Conservation (phyloP, 441 rosid species). For the Breynia disticha region DNA sequence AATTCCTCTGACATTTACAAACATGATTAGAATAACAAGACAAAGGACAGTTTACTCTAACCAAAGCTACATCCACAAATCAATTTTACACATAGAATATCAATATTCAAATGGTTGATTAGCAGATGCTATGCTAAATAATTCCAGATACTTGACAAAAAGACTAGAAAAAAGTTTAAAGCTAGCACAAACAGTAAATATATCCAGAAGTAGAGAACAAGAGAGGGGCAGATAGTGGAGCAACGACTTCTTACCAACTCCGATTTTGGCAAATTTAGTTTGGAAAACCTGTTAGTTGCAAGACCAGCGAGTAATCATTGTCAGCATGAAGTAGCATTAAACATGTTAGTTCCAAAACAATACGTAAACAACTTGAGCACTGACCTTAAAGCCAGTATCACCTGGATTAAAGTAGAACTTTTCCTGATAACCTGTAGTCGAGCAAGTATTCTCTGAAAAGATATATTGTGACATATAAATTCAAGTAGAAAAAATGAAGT, state of each 20-base stretch:
- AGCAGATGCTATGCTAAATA: neutral
- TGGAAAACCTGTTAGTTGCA: constrained; percentile 57
- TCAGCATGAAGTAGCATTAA: constrained; percentile 5
- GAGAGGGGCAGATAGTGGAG: neutral
- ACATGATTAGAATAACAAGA: no score
- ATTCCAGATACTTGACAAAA: neutral
- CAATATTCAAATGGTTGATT: neutral
- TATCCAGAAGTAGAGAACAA: neutral
- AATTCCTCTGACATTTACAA: neutral
- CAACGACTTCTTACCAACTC: constrained; percentile 74
- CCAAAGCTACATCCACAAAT: neutral
- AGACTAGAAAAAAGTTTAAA: neutral
- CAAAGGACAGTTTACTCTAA: neutral
- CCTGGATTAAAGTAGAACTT: constrained; percentile 96
- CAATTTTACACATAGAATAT: neutral
- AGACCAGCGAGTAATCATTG: constrained; percentile 10
- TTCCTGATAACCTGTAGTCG: constrained; percentile 69
- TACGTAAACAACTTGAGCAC: constrained; percentile 6
- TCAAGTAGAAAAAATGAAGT: constrained; percentile 12
- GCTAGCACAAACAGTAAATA: neutral
- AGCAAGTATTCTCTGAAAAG: neutral
- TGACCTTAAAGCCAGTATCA: constrained; percentile 86
- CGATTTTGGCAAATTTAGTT: constrained; percentile 84
- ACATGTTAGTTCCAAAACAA: constrained; percentile 3
- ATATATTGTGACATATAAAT: constrained; percentile 11